A percentile compares a stretch with the other conserved stretches of the same genome.
Evolutionary conservation across 371 early-diverging fungal genomes (phyloP).

Genomic region (Choanephora cucurbitarum): DNA sequence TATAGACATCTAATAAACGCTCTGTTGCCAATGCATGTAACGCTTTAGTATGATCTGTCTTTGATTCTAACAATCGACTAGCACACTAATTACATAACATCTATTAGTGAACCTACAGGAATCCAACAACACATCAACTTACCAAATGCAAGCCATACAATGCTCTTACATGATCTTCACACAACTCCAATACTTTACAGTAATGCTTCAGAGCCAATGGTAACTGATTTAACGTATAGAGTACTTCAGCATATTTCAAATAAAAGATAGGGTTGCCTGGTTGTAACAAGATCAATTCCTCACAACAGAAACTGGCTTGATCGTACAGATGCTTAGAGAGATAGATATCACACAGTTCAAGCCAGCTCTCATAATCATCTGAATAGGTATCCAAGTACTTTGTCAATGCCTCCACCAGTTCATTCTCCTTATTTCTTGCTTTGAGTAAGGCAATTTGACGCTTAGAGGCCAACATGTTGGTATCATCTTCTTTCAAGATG

Average conservation of each 20-base stretch:
- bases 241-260: constrained; percentile 86
- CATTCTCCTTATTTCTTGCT: constrained; percentile 59
- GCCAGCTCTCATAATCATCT: constrained; percentile 89
- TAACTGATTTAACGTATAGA: constrained; percentile 65
- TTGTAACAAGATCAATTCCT: constrained; percentile 84
- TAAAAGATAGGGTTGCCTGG: constrained; percentile 84
- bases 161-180: constrained; percentile 72
- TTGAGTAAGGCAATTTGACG: constrained; percentile 76
- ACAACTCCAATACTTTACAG: constrained; percentile 74
- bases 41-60: constrained; percentile 48
- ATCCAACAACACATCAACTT: constrained; percentile 9
- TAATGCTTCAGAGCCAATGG: constrained; percentile 73
- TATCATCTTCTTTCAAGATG: constrained; percentile 65
- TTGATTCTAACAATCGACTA: constrained; percentile 39
- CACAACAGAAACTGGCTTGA: constrained; percentile 88
- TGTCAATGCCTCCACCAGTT: constrained; percentile 76
- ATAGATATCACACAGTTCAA: constrained; percentile 78
- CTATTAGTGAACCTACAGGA: neutral
- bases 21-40: constrained; percentile 68
- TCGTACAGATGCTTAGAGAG: constrained; percentile 66
- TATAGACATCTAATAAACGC: constrained; percentile 52
- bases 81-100: constrained; percentile 28
- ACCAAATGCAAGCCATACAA: constrained; percentile 78
- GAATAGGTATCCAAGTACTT: constrained; percentile 79
- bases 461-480: constrained; percentile 69